Conservation (phyloP, 2,329 filamentous ascomycete species). For the Aspergillus eucalypticola region DNA sequence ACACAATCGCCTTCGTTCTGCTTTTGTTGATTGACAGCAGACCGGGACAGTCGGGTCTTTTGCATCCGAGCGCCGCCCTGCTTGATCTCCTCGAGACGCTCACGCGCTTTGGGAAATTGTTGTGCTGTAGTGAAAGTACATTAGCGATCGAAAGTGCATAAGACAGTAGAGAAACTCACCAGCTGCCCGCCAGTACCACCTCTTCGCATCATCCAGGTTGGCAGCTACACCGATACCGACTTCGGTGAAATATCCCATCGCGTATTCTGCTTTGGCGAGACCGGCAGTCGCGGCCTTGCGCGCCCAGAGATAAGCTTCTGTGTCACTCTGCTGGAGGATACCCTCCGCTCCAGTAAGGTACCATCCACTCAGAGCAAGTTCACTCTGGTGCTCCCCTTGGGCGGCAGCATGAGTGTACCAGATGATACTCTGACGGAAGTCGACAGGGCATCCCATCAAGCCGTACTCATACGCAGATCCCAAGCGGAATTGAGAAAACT, state of each 20-base stretch:
- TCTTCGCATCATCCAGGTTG: slow-evolving; percentile 91
- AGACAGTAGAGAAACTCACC: slow-evolving; percentile 60
- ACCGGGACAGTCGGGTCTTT: slow-evolving; percentile 77
- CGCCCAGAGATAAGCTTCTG: slow-evolving; percentile 96
- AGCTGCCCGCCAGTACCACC: slow-evolving; percentile 97
- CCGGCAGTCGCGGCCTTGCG: slow-evolving; percentile 87
- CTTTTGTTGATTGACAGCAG: slow-evolving; percentile 77
- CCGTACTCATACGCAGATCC: slow-evolving; percentile 91
- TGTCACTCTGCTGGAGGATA: slow-evolving; percentile 87
- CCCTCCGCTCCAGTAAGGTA: slow-evolving; percentile 90
- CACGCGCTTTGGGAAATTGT: slow-evolving; percentile 89
- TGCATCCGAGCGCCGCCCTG: slow-evolving; percentile 70
- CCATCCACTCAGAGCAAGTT: slow-evolving; percentile 84
- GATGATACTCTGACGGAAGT: slow-evolving; percentile 80
- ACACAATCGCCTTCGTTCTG: slow-evolving; percentile 86
- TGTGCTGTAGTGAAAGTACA: slow-evolving; percentile 63
- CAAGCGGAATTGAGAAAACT: slow-evolving; percentile 88
- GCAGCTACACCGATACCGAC: slow-evolving; percentile 85
- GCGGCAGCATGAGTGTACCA: slow-evolving; percentile 92
- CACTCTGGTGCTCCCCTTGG: slow-evolving; percentile 91
- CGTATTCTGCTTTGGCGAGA: slow-evolving; percentile 91
- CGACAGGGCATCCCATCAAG: slow-evolving; percentile 75
- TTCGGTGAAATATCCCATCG: slow-evolving; percentile 97
- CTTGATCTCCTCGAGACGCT: slow-evolving; percentile 90
- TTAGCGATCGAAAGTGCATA: slow-evolving; percentile 11